Evolutionary conservation across 2,329 filamentous ascomycete genomes (phyloP).

Genomic region (Xylariomycetidae sp.): DNA sequence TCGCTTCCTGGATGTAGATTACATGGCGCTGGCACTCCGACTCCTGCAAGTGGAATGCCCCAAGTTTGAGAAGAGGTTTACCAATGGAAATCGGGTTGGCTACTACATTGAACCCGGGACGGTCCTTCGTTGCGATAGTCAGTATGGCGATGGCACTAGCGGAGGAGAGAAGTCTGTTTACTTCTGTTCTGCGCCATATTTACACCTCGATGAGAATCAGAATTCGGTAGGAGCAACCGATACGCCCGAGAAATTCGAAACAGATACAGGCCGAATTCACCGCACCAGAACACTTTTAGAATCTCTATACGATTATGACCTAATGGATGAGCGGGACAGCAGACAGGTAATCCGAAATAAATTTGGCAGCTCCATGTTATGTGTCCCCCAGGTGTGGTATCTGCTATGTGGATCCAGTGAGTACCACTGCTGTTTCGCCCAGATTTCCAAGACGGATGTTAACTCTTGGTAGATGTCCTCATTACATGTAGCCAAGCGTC

Average conservation of each 20-base stretch:
- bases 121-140: conserved; percentile 8
- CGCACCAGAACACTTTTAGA: conserved; percentile 6
- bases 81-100: conserved; percentile 1
- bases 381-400: conserved; percentile 7
- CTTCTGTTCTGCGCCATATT: conserved; percentile 7
- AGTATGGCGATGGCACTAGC: conserved; percentile 2
- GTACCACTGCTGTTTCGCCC: background rate
- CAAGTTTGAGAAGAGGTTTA: conserved; percentile 8
- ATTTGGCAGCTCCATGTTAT: conserved; percentile 1
- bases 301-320: conserved; percentile 8
- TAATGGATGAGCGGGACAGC: conserved; percentile 4
- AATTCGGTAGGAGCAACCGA: too few relatives aligned
- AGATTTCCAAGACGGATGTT: too few relatives aligned
- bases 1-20: conserved; percentile 4
- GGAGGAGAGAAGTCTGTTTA: conserved; percentile 4
- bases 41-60: conserved; percentile 6
- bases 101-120: conserved; percentile 9
- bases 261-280: conserved; percentile 1
- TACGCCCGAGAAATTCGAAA: background rate
- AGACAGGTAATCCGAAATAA: conserved; percentile 2
- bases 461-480: too few relatives aligned
- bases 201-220: conserved; percentile 3
- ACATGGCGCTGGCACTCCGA: conserved; percentile 2
- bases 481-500: conserved; percentile 7
- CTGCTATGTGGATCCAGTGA: conserved; percentile 7